phyloP scores from a whole-genome alignment of 2,329 filamentous ascomycete species.

The Hypocrella siamensis region DNA sequence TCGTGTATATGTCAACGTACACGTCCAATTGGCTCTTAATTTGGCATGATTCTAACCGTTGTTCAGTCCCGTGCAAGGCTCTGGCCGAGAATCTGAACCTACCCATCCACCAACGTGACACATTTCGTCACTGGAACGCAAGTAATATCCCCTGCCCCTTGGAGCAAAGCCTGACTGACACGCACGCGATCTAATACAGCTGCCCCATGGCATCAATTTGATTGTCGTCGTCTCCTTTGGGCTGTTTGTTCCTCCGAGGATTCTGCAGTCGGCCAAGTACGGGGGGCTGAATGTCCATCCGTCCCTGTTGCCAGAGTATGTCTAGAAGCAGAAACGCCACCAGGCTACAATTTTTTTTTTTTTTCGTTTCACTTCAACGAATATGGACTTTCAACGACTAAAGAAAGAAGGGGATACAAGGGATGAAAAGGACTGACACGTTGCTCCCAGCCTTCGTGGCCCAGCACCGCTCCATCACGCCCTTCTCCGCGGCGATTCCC shows the following conservation, averaged over 20 bases:
- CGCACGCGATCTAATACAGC: conserved; percentile 18
- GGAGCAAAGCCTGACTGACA: neutral
- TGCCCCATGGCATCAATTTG: conserved; percentile 52
- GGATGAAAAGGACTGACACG: neutral
- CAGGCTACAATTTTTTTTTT: too few species aligned
- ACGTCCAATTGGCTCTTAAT: too few species aligned
- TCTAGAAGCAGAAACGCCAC: too few species aligned
- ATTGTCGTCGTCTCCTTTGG: conserved; percentile 92
- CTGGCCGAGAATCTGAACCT: conserved; percentile 49
- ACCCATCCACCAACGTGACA: conserved; percentile 58
- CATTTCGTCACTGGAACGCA: conserved; percentile 70
- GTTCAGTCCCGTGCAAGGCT: conserved; percentile 56
- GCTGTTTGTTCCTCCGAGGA: conserved; percentile 64
- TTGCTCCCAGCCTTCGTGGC: conserved; percentile 51
- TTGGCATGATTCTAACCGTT: too few species aligned
- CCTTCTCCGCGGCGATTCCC: conserved; percentile 44
- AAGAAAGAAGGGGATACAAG: neutral
- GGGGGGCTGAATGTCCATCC: conserved; percentile 91
- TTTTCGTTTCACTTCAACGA: too few species aligned
- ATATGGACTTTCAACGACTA: neutral
- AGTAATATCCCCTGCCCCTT: conserved; percentile 11
- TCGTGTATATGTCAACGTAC: too few species aligned
- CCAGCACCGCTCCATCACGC: conserved; percentile 77
- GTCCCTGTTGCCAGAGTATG: conserved; percentile 70
- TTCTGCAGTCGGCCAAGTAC: conserved; percentile 56